Evolutionary conservation across 805 yeast genomes (phyloP).

Genomic region (Candida andamanensis): DNA sequence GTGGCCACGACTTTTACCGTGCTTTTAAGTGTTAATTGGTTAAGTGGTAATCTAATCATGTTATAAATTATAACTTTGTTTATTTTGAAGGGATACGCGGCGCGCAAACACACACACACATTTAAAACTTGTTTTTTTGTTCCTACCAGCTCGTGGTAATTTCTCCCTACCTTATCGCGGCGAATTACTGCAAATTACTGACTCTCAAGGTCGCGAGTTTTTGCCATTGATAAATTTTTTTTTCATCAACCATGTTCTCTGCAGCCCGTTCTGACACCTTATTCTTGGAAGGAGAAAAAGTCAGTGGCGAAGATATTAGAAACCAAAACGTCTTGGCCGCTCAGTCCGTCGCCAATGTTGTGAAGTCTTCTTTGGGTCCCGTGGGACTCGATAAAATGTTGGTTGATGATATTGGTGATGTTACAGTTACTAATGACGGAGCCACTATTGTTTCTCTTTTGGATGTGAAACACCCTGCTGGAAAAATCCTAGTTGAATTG

Average conservation of each 20-base stretch:
- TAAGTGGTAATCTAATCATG: no score
- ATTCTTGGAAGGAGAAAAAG: constrained; percentile 92
- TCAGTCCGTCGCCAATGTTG: constrained; percentile 75
- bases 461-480: constrained; percentile 99
- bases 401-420: constrained; percentile 98
- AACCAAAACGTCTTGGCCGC: constrained; percentile 96
- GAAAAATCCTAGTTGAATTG: constrained; percentile 90
- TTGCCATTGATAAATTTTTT: neutral
- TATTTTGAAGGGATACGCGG: no score
- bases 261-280: constrained; percentile 87
- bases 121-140: no score
- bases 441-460: constrained; percentile 88
- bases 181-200: no score
- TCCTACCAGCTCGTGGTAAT: no score
- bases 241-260: constrained; percentile 57
- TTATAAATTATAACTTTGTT: no score
- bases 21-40: no score
- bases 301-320: constrained; percentile 94
- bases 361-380: constrained; percentile 93
- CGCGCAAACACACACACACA: no score
- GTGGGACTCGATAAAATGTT: constrained; percentile 98
- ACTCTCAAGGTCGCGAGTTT: no score
- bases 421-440: constrained; percentile 97
- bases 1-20: no score
- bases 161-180: no score